phyloP scores from a whole-genome alignment of 1,139 yeast genomes.

The Geotrichum reessii region DNA sequence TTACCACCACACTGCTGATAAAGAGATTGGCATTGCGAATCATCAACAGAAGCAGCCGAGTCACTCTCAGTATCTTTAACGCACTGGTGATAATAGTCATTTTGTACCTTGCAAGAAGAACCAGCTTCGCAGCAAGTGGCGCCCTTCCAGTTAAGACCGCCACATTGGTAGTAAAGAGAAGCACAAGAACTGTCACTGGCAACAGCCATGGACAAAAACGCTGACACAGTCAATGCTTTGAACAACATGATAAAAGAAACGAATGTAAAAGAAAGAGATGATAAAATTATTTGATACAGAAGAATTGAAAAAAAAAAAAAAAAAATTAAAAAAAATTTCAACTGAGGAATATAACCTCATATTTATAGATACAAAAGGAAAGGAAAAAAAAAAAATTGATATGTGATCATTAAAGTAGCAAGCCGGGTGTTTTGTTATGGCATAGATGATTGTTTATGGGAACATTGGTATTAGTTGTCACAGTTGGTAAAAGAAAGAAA shows the following conservation, averaged over 20 bases:
- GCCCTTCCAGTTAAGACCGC: no score
- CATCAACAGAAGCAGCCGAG: no score
- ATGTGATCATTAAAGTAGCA: background rate
- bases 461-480: background rate
- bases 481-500: background rate
- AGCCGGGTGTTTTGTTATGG: background rate
- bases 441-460: no score
- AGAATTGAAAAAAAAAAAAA: no score
- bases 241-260: background rate
- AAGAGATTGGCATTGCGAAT: background rate
- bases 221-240: background rate
- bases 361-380: background rate
- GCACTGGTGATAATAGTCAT: no score
- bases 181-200: background rate
- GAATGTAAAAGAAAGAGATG: background rate
- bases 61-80: background rate
- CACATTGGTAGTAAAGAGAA: background rate
- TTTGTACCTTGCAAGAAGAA: no score
- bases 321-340: no score
- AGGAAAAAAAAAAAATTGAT: no score
- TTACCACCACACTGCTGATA: conserved; percentile 18
- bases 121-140: no score
- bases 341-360: background rate
- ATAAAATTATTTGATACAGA: background rate
- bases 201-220: background rate